Base-by-base conservation (phyloP, 1,139 yeast genomes). In the Hanseniaspora gamundiae region DNA sequence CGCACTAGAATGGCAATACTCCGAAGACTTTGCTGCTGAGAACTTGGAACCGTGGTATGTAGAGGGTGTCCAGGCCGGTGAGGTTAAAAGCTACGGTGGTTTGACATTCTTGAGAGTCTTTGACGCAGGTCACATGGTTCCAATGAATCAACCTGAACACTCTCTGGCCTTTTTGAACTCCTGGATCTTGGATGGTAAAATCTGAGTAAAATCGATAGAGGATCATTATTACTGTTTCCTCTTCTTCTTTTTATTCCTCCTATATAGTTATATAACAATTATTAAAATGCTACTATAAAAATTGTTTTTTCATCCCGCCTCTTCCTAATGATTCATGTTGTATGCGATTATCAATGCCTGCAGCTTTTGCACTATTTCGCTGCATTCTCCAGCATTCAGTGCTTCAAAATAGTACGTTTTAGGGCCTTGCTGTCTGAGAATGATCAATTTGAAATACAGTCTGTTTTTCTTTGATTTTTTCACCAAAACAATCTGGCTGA, bases 381-480 rank as follows among this genome's bases (percentile, higher is more conserved):
- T 73, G 42, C 94, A 78, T 52, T 82, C 84, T 2, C 62, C 60
- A 0, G 70, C 67, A 42, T 71, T 74, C 4, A 69, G 68, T 0
- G 95, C 94, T 54, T 88, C 96, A 49, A 91, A 71, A 53, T 86
- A 94, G 58, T 88, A 91, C 53, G 93, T 76, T 61, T 91, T 88
- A 10, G 77, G 70, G 3, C 76, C 78, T 17, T 68, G 69, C 4
- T 73, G 70, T 57, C 85, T 84, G 57, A 73, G 69, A n/a, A 88
- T 79, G 16, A 85, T 80, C 17, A 91, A 76, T 58, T 88, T 87
- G 65, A 91, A 86, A 56, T 84, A 82, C 35, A 74, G 73, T 0
- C 93, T 91, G 27, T 80, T 76, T 55, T 87, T 84, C 44, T 74
- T 70, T 44, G 87, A 82, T 58, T 80, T 93, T 55, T 87, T 87